Base-by-base conservation (phyloP, 2,329 filamentous ascomycete species). In the Ascochyta clinopodiicola region DNA sequence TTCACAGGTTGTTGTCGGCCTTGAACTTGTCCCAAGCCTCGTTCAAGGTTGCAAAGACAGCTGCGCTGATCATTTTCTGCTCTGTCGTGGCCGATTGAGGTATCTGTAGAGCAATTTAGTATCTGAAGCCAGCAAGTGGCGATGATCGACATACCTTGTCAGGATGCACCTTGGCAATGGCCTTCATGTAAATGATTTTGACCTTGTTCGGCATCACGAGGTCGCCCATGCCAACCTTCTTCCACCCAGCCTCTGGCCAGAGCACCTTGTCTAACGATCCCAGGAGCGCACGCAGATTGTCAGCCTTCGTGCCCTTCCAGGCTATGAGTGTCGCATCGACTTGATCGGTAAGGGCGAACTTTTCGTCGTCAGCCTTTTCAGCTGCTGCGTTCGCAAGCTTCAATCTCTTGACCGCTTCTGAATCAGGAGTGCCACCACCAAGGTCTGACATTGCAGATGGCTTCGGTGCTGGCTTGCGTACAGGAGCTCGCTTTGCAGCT, bases 131-230 rank as follows among this genome's bases (percentile, higher is more conserved):
- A 27, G 10, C 8, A 17, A 6, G 3, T 13, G 5, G 9, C 7
- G 7, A 1, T 21, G 7, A 1, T 13, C 21, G 17, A 58, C 59
- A 76, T 82, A 97, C 95, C 89, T 99, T 99, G 76, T 99, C 95
- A 57, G 95, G 95, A 82, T 99, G 95, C 66, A 95, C 95, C 82
- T 97, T 98, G 10, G 89, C 91, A 83, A 99, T 98, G 6, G 94
- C 95, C 84, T 96, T 97, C 95, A 99, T 98, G 74, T 99, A 99
- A 57, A 90, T 83, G 62, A 99, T 89, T 85, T 99, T 99, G 75
- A 98, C 95, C 82, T 94, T 96, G 65, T 91, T 92, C 31, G 92
- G 88, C 83, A 96, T 85, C 47, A 99, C 89, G 65, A 99, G 77
- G 79, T 99, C 95, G 62, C 93, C 89, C 86, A 99, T 86, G 29